Evolutionary conservation across 164 flowering plant genomes (phyloP), one percentile per base, ranked within the genome.

Genomic region (Nelumbo lutea): DNA sequence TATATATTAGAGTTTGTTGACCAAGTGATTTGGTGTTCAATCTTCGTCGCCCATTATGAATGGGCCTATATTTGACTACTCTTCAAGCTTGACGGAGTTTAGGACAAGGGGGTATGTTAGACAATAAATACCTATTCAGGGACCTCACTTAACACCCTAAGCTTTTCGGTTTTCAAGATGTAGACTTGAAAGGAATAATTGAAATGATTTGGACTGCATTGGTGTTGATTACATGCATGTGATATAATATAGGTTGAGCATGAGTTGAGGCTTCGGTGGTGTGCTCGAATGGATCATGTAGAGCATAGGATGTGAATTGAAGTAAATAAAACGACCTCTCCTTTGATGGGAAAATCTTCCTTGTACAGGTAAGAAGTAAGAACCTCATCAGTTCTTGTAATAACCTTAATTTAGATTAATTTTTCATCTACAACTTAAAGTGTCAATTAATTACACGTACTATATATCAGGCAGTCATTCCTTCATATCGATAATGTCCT

Each of bases 241-340:
- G 57, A 11, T 4, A 2, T 53, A 11, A 3, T 13, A 53, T 42
- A 80, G 86, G 68, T 83, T 67, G 50, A 71, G 62, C 68, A 76
- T 27, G 86, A 83, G 58, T n/a, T 80, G 62, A 56, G 56, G 40
- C 38, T 64, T 67, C 82, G 82, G 46, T 83, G 86, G 86, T 60
- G 73, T 15, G 75, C 80, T 64, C 72, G 83, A 15, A 9, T 81
- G 71, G 83, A 81, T 64, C 84, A 78, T 66, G 65, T 81, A 8
- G 81, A 79, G 44, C 80, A 83, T 38, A 81, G 83, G 61, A 70
- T 52, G 61, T 73, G 70, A 69, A 79, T 79, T 65, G 81, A 79
- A 73, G 69, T 56, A 70, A 64, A 47, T 62, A 47, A 57, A 66
- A 52, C 9, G 3, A 45, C 10, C 41, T 50, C 64, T 27, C 56